phyloP scores from a whole-genome alignment of 2,329 filamentous ascomycete genomes.

The Lomentospora prolificans region DNA sequence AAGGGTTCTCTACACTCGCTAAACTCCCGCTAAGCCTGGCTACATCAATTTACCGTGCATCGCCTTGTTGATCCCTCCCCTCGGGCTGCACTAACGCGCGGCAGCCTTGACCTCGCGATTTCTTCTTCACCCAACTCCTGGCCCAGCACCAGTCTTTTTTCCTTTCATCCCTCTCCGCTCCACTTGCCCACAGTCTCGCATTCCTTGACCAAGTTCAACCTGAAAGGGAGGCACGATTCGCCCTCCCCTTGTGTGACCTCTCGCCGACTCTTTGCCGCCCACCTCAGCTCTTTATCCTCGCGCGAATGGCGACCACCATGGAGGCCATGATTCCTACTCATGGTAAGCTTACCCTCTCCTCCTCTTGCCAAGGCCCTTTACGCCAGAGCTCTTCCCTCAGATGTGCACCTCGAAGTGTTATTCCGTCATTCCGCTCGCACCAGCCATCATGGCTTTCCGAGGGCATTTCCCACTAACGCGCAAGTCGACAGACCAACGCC shows the following conservation, averaged over 20 bases:
- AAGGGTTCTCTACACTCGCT: not conserved
- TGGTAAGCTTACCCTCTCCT: constrained; percentile 11
- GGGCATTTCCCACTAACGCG: not conserved
- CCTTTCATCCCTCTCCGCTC: not conserved
- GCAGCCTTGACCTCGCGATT: not conserved
- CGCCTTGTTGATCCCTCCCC: not conserved
- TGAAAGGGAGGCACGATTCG: no score
- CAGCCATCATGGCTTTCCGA: not conserved
- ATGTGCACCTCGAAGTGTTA: not conserved
- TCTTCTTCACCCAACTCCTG: not conserved
- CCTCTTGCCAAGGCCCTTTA: not conserved
- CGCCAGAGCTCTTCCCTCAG: not conserved
- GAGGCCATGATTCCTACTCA: constrained; percentile 14
- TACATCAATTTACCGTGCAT: no score
- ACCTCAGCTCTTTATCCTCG: not conserved
- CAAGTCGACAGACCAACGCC: constrained; percentile 5
- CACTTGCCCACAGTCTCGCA: not conserved
- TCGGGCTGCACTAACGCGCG: no score
- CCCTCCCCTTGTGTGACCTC: no score
- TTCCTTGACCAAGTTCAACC: no score
- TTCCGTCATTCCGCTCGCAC: not conserved
- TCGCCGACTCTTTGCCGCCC: no score
- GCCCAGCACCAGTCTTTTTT: not conserved
- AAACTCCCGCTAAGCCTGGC: not conserved
- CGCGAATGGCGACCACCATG: constrained; percentile 16